A percentile compares a stretch with the other conserved stretches of the same genome.
These are phyloP conservation scores for Globisporangium irregulare DNA, from an alignment of 352 stramenopile species.

Conservation along the genomic window DNA sequence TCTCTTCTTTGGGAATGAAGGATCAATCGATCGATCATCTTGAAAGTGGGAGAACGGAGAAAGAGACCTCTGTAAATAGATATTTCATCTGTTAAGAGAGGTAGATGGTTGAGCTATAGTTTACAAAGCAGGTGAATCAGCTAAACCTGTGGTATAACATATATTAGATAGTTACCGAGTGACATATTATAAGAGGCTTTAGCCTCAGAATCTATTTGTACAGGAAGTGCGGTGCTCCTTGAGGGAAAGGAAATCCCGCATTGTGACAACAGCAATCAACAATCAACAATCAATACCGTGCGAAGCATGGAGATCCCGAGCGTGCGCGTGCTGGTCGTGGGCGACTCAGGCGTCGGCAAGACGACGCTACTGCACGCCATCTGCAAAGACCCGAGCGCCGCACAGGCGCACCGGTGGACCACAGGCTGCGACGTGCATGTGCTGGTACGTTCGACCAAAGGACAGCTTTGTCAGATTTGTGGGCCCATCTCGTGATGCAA, in stretches of 20 bases:
- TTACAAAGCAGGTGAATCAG: neutral
- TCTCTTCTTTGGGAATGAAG: conserved; percentile 2
- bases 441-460: conserved; percentile 29
- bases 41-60: neutral
- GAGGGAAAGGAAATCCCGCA: neutral
- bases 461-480: neutral
- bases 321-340: conserved; percentile 77
- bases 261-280: neutral
- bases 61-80: neutral
- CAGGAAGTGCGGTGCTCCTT: neutral
- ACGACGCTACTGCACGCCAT: conserved; percentile 66
- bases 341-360: conserved; percentile 86
- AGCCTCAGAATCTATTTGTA: neutral
- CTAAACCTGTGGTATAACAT: neutral
- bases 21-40: neutral
- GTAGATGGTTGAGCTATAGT: neutral
- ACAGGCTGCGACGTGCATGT: conserved; percentile 83
- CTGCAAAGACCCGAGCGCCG: conserved; percentile 34
- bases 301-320: conserved; percentile 64
- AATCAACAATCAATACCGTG: neutral
- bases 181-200: neutral
- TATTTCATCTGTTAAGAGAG: neutral
- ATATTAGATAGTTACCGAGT: neutral
- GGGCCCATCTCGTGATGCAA: neutral
- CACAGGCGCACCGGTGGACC: conserved; percentile 54